phyloP scores from a whole-genome alignment of 306 rosid species.

The Oxytropis ochrocephala region DNA sequence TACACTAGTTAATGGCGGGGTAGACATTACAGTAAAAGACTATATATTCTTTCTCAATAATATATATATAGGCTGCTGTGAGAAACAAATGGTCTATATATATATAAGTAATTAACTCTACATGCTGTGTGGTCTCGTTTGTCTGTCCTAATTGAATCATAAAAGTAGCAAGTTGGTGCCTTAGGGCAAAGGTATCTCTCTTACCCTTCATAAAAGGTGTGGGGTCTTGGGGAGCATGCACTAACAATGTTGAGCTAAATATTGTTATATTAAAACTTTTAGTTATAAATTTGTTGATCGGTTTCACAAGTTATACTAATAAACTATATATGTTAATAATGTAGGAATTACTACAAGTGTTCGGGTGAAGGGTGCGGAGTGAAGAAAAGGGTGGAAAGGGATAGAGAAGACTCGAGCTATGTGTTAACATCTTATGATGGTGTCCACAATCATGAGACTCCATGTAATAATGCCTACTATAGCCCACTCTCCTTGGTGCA shows the following conservation, averaged over 20 bases:
- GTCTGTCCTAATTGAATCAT: no score
- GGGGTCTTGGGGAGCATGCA: no score
- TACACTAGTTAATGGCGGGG: not conserved
- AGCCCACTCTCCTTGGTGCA: constrained; percentile 17
- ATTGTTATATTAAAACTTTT: no score
- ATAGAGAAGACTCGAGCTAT: constrained; percentile 49
- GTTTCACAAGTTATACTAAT: no score
- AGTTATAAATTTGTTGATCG: no score
- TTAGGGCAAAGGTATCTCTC: no score
- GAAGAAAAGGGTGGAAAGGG: constrained; percentile 85
- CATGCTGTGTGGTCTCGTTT: not conserved
- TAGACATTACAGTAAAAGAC: not conserved
- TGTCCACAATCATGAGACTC: constrained; percentile 62
- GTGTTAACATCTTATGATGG: constrained; percentile 79
- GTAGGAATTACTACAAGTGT: constrained; percentile 86
- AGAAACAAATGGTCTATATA: constrained; percentile 2
- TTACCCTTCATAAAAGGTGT: no score
- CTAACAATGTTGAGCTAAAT: no score
- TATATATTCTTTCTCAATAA: not conserved
- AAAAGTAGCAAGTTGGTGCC: no score
- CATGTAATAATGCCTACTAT: constrained; percentile 28
- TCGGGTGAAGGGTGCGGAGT: constrained; percentile 58
- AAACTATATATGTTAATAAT: not conserved
- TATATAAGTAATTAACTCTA: not conserved
- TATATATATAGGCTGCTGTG: not conserved